Evolutionary conservation across 1,284 basidiomycete species (phyloP), one percentile per base, ranked within the genome.

Genomic region (Porphyrellus sp.): DNA sequence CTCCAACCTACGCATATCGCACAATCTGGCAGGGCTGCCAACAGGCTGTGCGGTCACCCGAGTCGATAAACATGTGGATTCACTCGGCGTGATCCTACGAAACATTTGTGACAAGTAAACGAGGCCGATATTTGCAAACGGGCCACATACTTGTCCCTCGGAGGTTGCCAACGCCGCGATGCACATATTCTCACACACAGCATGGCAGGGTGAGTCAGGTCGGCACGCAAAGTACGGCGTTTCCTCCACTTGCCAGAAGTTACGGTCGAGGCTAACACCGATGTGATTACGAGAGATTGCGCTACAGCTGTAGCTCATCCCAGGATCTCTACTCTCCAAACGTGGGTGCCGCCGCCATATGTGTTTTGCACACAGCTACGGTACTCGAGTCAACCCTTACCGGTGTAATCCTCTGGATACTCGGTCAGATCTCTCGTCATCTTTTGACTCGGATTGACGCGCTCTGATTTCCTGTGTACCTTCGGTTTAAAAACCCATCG

Each of bases 161-260:
- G 63, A 46, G 51, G 60, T 63, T 46, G 11, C 33, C 47, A 28
- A 40, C 33, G 18, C 40, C 47, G 53, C 5, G 53, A 47, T 42
- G 13, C 12, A 20, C 46, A 21, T 47, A 46, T 63, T 64, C 67
- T 57, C 67, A 65, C 66, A 69, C 64, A 69, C 65, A 69, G 67
- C 65, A 63, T 67, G 63, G 54, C 55, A 39, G 34, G 47, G 53
- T 54, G 63, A 65, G 64, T 68, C 66, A 64, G 39, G 45, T 64
- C 64, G 65, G 64, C 51, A 44, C n/a, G 41, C 20, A 54, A 63
- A 64, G 45, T 65, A 56, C 45, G 65, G 67, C 65, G 63, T 62
- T 64, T 63, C 52, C 12, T 40, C 34, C 46, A 37, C 46, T 46
- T 53, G 16, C 44, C 64, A 35, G 48, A 63, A 55, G 43, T 53